Evolutionary conservation across 208 protist species (phyloP), one percentile per base, ranked within the genome.

Genomic region (Acanthamoeba triangularis): DNA sequence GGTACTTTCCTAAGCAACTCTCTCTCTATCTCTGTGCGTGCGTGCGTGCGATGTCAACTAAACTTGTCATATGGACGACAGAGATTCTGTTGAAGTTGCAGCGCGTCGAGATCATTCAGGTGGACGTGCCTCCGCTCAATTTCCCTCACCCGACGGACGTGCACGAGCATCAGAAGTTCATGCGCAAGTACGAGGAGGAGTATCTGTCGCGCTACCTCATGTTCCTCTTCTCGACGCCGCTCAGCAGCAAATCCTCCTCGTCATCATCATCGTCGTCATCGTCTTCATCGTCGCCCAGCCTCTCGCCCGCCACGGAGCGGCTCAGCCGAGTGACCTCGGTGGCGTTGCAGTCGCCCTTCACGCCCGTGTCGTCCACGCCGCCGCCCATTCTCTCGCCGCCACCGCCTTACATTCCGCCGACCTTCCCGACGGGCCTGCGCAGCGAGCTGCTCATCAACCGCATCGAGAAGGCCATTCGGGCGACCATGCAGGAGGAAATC

Each of bases 131-230:
- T 13, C 44, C 84, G 33, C 54, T 69, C 30, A 37, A 16, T 30
- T 52, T 69, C 18, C 11, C 47, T 7, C 59, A 91, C 8, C 56
- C 28, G 56, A 61, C 47, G 33, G 84, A 91, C n/a, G 30, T 65
- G 49, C 84, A 61, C 72, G 59, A 91, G 54, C 84, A 91, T 2
- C 56, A 91, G 49, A 91, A 47, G 56, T 30, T 91, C 6, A 41
- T 91, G 49, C 30, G 35, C 56, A 69, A 91, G n/a, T 91, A 91
- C 35, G 30, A 91, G 59, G 41, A 30, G 35, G 84, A 91, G 33
- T 91, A 91, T 25, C 56, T 91, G 25, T 35, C 54, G 49, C 84
- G 84, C 54, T 91, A 91, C 59, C 16, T 91, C 59, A 91, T 91
- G 84, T 72, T 72, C 84, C 35, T 91, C 25, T 91, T 91, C 54